Base-by-base conservation (phyloP, 768 basidiomycete species). In the Dioszegia crocea region DNA sequence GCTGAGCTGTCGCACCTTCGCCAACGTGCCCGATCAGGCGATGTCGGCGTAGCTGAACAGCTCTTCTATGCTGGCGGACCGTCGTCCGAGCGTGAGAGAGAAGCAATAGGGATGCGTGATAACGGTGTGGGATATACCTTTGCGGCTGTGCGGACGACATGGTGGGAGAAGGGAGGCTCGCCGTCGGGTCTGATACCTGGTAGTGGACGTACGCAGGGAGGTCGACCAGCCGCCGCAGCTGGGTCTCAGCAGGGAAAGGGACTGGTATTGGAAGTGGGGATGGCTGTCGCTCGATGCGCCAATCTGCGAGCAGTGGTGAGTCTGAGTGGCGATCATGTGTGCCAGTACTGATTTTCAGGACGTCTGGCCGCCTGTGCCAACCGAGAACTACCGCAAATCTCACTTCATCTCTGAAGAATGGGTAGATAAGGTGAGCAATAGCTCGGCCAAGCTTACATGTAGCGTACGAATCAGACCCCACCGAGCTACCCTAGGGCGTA, bases 331-430 rank as follows among this genome's bases (percentile, higher is more conserved):
- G 33, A 33, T 6, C 14, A 19, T 14, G 14, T 21, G 23, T 24
- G 24, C 17, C 39, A 9, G 5, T 2, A 44, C 55, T 61, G 54
- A 55, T 2, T 14, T 45, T 26, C 44, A 76, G 75, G 61, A 66
- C 29, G 68, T 73, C 1, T 76, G 75, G 75, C 75, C 75, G 4
- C 75, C 75, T 1, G 54, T 64, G 16, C 75, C 75, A 1, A 64
- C 64, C 11, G 73, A 75, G 39, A 76, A 76, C 53, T 76, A 75
- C 48, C 66, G 75, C 19, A 73, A 75, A 52, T 65, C 74, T 8
- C 74, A 75, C 39, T 68, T 65, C 53, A 72, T 76, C 36, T 61
- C 62, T 3, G 72, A 73, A 26, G 75, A 76, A 57, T 76, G 75
- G 75, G 67, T 76, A 21, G 75, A 76, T 60, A 76, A 74, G 72